Evolutionary conservation across 148 eudicot species (phyloP).

Genomic region (Vaccinium corymbosum): DNA sequence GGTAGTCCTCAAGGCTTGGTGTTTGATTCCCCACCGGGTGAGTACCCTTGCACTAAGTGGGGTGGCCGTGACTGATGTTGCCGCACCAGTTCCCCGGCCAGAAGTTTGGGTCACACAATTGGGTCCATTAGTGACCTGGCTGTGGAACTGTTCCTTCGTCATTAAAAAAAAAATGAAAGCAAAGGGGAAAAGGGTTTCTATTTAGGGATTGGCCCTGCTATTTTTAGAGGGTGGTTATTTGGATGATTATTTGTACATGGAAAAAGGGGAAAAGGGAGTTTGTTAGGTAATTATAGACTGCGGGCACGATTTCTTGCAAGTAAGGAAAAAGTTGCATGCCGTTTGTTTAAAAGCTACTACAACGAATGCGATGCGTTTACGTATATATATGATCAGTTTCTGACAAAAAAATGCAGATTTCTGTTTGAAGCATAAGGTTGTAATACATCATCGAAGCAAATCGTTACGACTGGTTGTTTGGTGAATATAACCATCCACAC

Average conservation of each 20-base stretch:
- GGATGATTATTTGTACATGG: background rate
- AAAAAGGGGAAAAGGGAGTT: background rate
- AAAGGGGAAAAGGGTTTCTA: constrained; percentile 1
- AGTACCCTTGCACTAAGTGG: too few relatives aligned
- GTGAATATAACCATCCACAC: background rate
- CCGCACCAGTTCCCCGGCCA: too few relatives aligned
- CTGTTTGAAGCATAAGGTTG: background rate
- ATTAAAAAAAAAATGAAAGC: background rate
- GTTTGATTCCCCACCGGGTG: too few relatives aligned
- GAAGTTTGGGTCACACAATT: too few relatives aligned
- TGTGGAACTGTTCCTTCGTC: too few relatives aligned
- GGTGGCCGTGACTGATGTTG: too few relatives aligned
- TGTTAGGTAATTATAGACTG: background rate
- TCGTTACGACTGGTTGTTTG: background rate
- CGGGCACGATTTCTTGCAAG: constrained; percentile 10
- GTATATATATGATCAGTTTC: background rate
- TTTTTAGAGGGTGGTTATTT: constrained; percentile 16
- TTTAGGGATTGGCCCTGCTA: constrained; percentile 1
- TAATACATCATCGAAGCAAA: background rate
- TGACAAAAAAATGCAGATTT: background rate
- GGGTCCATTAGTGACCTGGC: too few relatives aligned
- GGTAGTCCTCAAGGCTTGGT: too few relatives aligned
- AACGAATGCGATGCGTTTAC: background rate
- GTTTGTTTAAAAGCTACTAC: background rate
- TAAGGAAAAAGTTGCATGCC: background rate